phyloP scores from a whole-genome alignment of 768 basidiomycete genomes.

The Kwoniella heveanensis region DNA sequence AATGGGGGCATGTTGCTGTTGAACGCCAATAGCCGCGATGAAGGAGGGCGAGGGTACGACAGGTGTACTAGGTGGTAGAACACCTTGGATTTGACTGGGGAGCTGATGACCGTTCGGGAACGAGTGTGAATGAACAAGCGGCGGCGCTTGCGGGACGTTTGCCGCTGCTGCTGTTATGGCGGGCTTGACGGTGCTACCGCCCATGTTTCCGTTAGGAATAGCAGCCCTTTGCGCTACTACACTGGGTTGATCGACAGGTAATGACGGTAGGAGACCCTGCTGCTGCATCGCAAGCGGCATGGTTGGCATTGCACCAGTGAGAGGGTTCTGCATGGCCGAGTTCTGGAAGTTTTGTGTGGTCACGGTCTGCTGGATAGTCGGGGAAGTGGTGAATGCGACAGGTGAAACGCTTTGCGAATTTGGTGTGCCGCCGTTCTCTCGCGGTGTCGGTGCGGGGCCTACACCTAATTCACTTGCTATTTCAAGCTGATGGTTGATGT shows the following conservation, averaged over 20 bases:
- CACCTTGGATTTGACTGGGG: conserved; percentile 43
- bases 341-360: not conserved
- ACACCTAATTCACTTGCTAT: conserved; percentile 45
- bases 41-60: conserved; percentile 37
- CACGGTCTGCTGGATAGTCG: conserved; percentile 6
- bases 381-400: conserved; percentile 20
- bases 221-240: conserved; percentile 4
- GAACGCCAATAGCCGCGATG: conserved; percentile 33
- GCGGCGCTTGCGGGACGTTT: conserved; percentile 20
- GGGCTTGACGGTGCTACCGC: not conserved
- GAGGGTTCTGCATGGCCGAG: not conserved
- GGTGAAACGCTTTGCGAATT: conserved; percentile 33
- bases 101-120: conserved; percentile 54
- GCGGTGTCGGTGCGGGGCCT: conserved; percentile 35
- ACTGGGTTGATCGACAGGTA: conserved; percentile 35
- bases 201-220: conserved; percentile 23
- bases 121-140: conserved; percentile 55
- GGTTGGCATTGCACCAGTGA: conserved; percentile 2
- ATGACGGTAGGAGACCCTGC: conserved; percentile 26
- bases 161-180: not conserved
- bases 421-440: conserved; percentile 27
- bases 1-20: conserved; percentile 46
- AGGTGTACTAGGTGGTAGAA: conserved; percentile 36
- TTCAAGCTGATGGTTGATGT: conserved; percentile 51
- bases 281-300: conserved; percentile 13